Evolutionary conservation across 345 rosid species (phyloP).

Genomic region (Carallia brachiata): DNA sequence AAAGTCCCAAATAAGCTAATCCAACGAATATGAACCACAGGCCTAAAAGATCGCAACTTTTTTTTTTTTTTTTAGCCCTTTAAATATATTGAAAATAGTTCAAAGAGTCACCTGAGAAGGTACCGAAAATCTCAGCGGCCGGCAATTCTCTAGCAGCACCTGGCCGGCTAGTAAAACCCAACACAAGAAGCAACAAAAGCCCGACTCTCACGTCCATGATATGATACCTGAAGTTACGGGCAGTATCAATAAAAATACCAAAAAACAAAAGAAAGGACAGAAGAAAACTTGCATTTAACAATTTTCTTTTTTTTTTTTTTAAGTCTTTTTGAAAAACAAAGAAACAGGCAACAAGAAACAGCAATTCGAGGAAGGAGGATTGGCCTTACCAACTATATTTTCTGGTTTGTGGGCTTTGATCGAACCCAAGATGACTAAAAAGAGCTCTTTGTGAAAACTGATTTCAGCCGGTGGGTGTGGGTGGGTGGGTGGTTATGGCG

Average conservation of each 20-base stretch:
- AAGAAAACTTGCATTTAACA: background rate
- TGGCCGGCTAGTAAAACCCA: conserved; percentile 44
- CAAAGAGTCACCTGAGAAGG: conserved; percentile 25
- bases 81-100: background rate
- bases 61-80: too few relatives aligned
- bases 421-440: too few relatives aligned
- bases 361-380: too few relatives aligned
- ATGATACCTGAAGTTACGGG: conserved; percentile 41
- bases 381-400: too few relatives aligned
- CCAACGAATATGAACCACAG: background rate
- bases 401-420: too few relatives aligned
- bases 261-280: background rate
- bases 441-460: too few relatives aligned
- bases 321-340: too few relatives aligned
- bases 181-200: conserved; percentile 50
- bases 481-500: too few relatives aligned
- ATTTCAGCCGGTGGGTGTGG: too few relatives aligned
- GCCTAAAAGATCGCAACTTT: background rate
- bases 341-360: too few relatives aligned
- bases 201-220: conserved; percentile 57
- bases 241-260: conserved; percentile 3
- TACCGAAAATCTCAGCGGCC: conserved; percentile 26
- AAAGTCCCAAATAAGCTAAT: background rate
- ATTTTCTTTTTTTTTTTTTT: too few relatives aligned
- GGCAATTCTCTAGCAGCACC: conserved; percentile 60